Percentiles rank a stretch among this genome's conserved stretches.
phyloP scores from a whole-genome alignment of 2,329 filamentous ascomycete species.

The Corynespora cassiicola region DNA sequence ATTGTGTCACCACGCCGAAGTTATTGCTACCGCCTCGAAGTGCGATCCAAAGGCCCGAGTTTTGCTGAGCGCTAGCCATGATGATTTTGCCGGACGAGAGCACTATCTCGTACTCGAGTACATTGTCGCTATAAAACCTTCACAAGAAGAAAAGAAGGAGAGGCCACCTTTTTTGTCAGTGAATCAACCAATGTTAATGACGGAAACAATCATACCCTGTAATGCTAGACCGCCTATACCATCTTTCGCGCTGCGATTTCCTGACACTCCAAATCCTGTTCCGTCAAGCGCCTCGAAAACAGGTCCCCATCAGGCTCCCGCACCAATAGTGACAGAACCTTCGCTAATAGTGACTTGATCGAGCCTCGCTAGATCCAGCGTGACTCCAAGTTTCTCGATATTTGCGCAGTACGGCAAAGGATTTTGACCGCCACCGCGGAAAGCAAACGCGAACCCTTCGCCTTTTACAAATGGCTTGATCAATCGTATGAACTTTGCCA shows the following conservation, averaged over 20 bases:
- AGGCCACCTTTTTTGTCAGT: constrained; percentile 18
- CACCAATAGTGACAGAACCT: constrained; percentile 3
- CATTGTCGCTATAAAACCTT: constrained; percentile 24
- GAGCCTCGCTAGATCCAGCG: constrained; percentile 5
- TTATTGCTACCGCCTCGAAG: constrained; percentile 37
- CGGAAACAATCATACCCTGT: constrained; percentile 3
- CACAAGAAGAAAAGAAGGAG: constrained; percentile 21
- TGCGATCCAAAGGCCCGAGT: constrained; percentile 34
- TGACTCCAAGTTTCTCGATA: constrained; percentile 4
- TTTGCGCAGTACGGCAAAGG: constrained; percentile 10
- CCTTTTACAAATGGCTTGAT: constrained; percentile 4
- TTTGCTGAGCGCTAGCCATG: constrained; percentile 10
- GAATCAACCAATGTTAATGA: neutral
- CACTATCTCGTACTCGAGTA: constrained; percentile 39
- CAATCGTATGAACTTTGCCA: constrained; percentile 5
- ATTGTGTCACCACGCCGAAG: constrained; percentile 28
- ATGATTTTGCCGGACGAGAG: constrained; percentile 39
- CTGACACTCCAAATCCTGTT: constrained; percentile 8
- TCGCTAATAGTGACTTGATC: constrained; percentile 8
- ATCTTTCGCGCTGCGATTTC: constrained; percentile 7
- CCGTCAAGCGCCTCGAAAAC: constrained; percentile 9
- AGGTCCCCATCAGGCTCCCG: constrained; percentile 8
- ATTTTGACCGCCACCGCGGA: constrained; percentile 10
- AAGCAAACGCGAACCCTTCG: neutral
- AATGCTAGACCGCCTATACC: constrained; percentile 7